phyloP scores from a whole-genome alignment of 208 protist genomes.

The Crithidia brevicula region DNA sequence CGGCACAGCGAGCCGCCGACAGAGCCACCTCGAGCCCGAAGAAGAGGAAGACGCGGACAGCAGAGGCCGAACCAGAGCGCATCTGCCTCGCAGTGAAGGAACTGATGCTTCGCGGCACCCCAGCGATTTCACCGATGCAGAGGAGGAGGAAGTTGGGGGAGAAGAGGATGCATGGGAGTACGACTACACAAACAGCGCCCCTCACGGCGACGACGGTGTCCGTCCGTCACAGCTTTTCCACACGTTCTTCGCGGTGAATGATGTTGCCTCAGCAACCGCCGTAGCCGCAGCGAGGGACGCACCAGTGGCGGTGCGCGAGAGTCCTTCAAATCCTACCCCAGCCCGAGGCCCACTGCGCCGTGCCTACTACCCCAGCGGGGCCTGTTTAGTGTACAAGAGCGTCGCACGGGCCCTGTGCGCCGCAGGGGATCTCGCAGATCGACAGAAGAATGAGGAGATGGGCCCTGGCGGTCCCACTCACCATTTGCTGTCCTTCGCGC shows the following conservation, averaged over 20 bases:
- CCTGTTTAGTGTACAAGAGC: conserved; percentile 60
- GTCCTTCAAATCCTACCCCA: conserved; percentile 25
- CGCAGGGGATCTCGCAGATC: conserved; percentile 33
- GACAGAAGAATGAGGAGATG: conserved; percentile 36
- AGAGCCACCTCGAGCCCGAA: background rate
- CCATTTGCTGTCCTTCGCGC: conserved; percentile 56
- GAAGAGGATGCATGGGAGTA: conserved; percentile 16
- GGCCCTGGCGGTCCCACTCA: conserved; percentile 46
- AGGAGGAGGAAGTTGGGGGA: background rate
- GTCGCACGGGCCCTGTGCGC: conserved; percentile 51
- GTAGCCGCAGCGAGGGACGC: conserved; percentile 14
- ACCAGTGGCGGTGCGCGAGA: conserved; percentile 26
- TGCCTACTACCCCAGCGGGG: conserved; percentile 54
- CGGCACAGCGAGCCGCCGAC: no score
- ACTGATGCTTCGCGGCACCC: background rate
- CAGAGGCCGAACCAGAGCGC: background rate
- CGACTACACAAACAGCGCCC: conserved; percentile 23
- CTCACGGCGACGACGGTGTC: conserved; percentile 29
- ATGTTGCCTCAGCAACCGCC: conserved; percentile 12
- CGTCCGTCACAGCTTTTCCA: conserved; percentile 4
- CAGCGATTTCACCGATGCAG: background rate
- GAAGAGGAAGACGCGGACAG: background rate
- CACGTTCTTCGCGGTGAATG: background rate
- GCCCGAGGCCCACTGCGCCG: conserved; percentile 33
- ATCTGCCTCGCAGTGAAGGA: no score